These are phyloP conservation scores for Cutaneotrichosporon mucoides DNA, from an alignment of 1,284 basidiomycete genomes.

Conservation along the genomic window DNA sequence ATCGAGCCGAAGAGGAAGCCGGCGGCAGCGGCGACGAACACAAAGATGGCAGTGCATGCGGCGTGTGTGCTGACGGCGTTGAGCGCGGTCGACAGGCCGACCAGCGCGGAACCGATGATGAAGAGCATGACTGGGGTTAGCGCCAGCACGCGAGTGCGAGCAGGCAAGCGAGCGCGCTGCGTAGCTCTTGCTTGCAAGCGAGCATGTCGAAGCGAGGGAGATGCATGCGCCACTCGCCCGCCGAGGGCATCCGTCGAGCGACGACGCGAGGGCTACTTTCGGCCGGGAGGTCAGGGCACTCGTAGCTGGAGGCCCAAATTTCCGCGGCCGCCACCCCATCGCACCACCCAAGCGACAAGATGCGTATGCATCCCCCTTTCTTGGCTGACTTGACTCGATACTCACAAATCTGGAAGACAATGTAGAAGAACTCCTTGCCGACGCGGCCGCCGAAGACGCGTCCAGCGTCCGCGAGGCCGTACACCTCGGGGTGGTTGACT, in stretches of 20 bases:
- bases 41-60: conserved; percentile 34
- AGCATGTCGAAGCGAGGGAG: too few relatives aligned
- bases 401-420: conserved; percentile 11
- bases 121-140: conserved; percentile 25
- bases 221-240: too few relatives aligned
- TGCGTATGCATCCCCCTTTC: not conserved
- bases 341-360: too few relatives aligned
- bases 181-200: too few relatives aligned
- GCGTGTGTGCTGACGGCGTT: conserved; percentile 24
- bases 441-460: conserved; percentile 26
- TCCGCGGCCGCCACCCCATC: too few relatives aligned
- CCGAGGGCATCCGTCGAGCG: too few relatives aligned
- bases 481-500: conserved; percentile 22
- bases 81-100: conserved; percentile 26
- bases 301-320: too few relatives aligned
- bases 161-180: too few relatives aligned
- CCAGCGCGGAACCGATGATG: conserved; percentile 26
- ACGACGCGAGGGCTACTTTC: too few relatives aligned
- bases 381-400: not conserved
- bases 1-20: conserved; percentile 37
- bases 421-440: conserved; percentile 12
- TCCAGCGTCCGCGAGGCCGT: conserved; percentile 32
- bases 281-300: too few relatives aligned
- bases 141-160: not conserved
- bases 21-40: conserved; percentile 34